Base-by-base conservation (phyloP, 2,329 filamentous ascomycete species). In the Domatiomyces globalis region DNA sequence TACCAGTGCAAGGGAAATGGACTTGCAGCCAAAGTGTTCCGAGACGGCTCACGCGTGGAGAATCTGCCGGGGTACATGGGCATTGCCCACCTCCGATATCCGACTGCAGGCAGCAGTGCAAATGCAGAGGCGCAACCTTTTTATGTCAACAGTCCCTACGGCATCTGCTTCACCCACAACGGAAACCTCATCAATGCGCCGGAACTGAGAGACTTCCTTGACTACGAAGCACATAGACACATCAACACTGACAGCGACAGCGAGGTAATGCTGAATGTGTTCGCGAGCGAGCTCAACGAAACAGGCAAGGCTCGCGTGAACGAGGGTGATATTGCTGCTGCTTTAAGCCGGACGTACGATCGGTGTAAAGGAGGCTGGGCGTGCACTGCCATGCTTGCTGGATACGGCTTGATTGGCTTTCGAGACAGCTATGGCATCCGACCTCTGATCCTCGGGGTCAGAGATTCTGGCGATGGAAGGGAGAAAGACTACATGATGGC, bases 1-100 rank as follows among this genome's bases (percentile, higher is more conserved):
- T 90, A 84, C 66, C 87, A 94, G 65, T 84, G 85, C 73, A 95
- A 95, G 71, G 87, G 87, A 58, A 87, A 88, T 64, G 89, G 88
- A 51, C 84, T 95, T 77, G 88, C 85, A 43, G 79, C 83, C 52
- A 85, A 83, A 65, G 87, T 94, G 60, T 94, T 95, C 69, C 75
- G 83, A 49, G 85, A 94, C 57, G 88, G 87, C 58, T 76, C 79
- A 53, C 78, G 84, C 55, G 75, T 89, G 43, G 71, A 77, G 47
- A 81, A 88, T 62, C 76, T 92, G 49, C 84, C 87, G 10, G 88
- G 88, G 33, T 90, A 80, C 68, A 89, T 92, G 84, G 87, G 87
- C 55, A 76, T 95, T 54, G 84, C 80, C 43, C 89, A 95, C 67
- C 69, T 95, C 60, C 77, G 89, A 65, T 95, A 95, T 68, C 89